phyloP scores from a whole-genome alignment of 768 basidiomycete genomes.

The Suillus brevipes region DNA sequence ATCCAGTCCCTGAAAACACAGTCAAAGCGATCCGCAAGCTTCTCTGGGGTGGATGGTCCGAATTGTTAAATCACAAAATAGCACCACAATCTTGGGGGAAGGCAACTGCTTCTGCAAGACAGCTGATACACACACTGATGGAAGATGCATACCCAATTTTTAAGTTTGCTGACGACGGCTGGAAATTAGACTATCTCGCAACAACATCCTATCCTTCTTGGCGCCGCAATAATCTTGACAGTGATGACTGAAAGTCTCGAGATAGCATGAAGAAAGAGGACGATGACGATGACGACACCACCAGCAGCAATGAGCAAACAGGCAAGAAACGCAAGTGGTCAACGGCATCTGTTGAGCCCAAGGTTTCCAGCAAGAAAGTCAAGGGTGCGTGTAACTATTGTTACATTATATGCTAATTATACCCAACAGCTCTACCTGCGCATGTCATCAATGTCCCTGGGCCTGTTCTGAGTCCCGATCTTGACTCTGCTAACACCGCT shows the following conservation, averaged over 20 bases:
- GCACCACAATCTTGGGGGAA: not conserved
- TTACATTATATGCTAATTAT: not conserved
- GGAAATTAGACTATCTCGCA: slow-evolving; percentile 2
- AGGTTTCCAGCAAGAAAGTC: not conserved
- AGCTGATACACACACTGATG: slow-evolving; percentile 1
- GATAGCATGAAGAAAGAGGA: not conserved
- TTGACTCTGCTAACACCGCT: not conserved
- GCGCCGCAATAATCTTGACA: not conserved
- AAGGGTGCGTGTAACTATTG: not conserved
- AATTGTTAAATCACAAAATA: not conserved
- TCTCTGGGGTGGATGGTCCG: not conserved
- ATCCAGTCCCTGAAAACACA: not conserved
- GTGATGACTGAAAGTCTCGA: not conserved
- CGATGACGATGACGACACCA: not conserved
- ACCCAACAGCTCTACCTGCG: not conserved
- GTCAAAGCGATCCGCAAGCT: not conserved
- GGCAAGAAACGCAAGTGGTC: not conserved
- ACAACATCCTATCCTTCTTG: not conserved
- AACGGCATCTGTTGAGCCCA: not conserved
- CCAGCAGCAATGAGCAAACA: not conserved
- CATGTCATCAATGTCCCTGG: not conserved
- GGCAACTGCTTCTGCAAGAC: not conserved
- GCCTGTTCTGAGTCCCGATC: not conserved
- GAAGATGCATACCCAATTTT: not conserved
- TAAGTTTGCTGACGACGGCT: slow-evolving; percentile 4